Percentiles rank a stretch among this genome's conserved stretches.
These are phyloP conservation scores for Auriscalpium orientale DNA, from an alignment of 768 basidiomycete species.

Conservation along the genomic window DNA sequence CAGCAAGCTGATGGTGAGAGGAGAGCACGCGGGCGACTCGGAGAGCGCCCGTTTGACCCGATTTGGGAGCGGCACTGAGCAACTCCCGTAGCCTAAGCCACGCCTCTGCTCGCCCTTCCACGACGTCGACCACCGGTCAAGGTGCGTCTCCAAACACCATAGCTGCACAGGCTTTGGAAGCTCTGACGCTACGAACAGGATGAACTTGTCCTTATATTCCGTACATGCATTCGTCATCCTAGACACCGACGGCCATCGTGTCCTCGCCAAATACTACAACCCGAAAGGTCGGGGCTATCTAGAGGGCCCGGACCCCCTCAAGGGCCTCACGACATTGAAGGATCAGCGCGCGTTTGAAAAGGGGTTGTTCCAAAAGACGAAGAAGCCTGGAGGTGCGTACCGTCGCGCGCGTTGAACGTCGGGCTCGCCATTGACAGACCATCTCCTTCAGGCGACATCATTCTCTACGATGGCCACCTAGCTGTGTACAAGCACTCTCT, in stretches of 20 bases:
- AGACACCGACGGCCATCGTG: slow-evolving; percentile 91
- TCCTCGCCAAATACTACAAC: slow-evolving; percentile 92
- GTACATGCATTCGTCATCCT: slow-evolving; percentile 84
- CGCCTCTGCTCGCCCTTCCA: no score
- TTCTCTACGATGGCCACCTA: slow-evolving; percentile 84
- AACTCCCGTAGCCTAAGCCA: no score
- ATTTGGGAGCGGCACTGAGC: no score
- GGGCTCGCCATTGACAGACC: not conserved
- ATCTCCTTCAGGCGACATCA: slow-evolving; percentile 70
- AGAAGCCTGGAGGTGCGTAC: slow-evolving; percentile 78
- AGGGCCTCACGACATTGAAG: slow-evolving; percentile 64
- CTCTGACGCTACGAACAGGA: not conserved
- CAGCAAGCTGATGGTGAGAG: no score
- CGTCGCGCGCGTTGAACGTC: not conserved
- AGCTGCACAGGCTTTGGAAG: no score
- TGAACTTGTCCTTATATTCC: slow-evolving; percentile 87
- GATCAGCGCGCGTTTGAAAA: slow-evolving; percentile 96
- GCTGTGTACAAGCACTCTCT: slow-evolving; percentile 91
- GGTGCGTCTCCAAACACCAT: no score
- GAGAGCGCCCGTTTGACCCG: no score
- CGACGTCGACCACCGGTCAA: no score
- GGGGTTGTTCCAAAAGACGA: slow-evolving; percentile 91
- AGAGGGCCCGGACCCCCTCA: slow-evolving; percentile 34
- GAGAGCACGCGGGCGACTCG: no score
- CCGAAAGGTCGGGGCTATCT: slow-evolving; percentile 56